Evolutionary conservation across 768 basidiomycete genomes (phyloP), one percentile per base, ranked within the genome.

Genomic region (Pleurotus cornucopiae): DNA sequence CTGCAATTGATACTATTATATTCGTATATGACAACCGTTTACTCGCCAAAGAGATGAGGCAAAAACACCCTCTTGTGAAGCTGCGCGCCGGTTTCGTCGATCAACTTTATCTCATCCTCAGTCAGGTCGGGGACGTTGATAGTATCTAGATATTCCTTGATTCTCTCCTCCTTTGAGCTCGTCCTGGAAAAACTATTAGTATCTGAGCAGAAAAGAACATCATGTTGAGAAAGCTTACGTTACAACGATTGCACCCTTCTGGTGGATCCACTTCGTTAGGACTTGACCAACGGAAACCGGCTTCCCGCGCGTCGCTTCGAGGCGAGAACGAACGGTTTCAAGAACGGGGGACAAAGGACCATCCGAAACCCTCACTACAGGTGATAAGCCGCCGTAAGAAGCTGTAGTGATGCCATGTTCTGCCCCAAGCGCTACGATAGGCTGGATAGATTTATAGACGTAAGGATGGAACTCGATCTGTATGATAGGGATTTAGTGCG

Each of bases 381-480:
- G 67, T 45, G 80, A 70, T 57, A 85, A 76, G 30, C 85, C 83
- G 46, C 84, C 81, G 64, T 88, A 91, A 0, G 83, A 85, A 56
- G 84, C 84, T 34, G 80, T 75, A 54, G 83, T 80, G 60, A 90
- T 86, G 13, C 81, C 80, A 55, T 85, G 74, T 60, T 84, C 72
- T 25, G 74, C 68, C 59, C 79, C 72, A 55, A 78, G 80, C 34
- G 79, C 75, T 54, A 88, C 71, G 38, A 86, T 73, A 3, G 77
- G 77, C 58, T 82, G 77, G 40, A 79, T 79, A 16, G 79, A 74
- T 34, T 81, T 77, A 73, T 83, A 85, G 53, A 88, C 81, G 65
- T 88, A 90, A 9, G 89, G 87, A 64, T 89, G 85, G 30, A 89
- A 71, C 57, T 78, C 76, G 48, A 90, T 85, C 84, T 89, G 47